Base-by-base conservation (phyloP, 163 green algal species). In the Coccomyxa subellipsoidea region DNA sequence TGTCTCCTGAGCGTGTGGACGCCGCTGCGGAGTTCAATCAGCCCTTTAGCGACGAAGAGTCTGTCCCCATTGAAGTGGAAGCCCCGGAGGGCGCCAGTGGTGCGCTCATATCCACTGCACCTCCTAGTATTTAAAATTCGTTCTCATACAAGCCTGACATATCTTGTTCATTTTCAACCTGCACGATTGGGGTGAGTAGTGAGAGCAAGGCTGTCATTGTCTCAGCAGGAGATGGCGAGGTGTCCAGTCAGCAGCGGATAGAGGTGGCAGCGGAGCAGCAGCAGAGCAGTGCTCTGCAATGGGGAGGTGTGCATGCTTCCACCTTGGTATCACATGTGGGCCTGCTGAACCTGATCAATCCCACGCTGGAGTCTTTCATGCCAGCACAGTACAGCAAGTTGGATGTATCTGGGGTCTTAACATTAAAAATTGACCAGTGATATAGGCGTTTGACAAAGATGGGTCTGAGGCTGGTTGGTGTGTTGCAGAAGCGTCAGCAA, bases 21-120 rank as follows among this genome's bases (percentile, higher is more conserved):
- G 66, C 66, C 5, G 3, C 21, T 23, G n/a, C 29, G 27, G 66
- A 73, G 66, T 73, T 73, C 66, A 32, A 73, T 23, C 66, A 73
- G 66, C 66, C 66, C 27, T 73, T 73, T 23, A 73, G 66, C 66
- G 66, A 73, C 27, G 66, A 73, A 23, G 66, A 73, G 66, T 32
- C 27, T 27, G 66, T 36, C 66, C 47, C 47, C 47, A 59, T 59
- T 59, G 66, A 34, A 73, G 66, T 32, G 66, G 29, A 73, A 9
- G 21, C 27, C 21, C 1, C 27, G 21, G 66, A 73, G 32, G 66
- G 66, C 66, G 21, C 66, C 8, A 73, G 66, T 32, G 27, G 66
- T 73, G 66, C n/a, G 29, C n/a, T 12, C 66, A 34, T 32, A 4
- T 73, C 32, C 6, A 32, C 15, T 36, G 66, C 66, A 18, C 39